Evolutionary conservation across 345 rosid genomes (phyloP), one percentile per base, ranked within the genome.

Genomic region (Gossypium arboreum): DNA sequence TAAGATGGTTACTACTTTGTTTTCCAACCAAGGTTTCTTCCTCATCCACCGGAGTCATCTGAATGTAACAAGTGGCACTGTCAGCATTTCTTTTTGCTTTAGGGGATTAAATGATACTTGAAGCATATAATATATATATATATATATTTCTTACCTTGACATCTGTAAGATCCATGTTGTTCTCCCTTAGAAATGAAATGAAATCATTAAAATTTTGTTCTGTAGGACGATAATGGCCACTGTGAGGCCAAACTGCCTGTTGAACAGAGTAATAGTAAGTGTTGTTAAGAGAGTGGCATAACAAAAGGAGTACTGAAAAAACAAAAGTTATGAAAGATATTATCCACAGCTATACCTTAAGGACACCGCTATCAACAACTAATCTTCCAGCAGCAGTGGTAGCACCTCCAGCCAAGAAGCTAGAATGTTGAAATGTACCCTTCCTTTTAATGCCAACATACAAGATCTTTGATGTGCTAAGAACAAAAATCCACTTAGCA

Each of bases 241-340:
- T 95, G 77, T 95, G 98, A 74, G 92, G 94, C 98, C 99, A 95
- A 78, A 95, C 97, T 59, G 97, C 97, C 91, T 91, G 87, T 74
- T 60, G 13, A 65, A 62, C 27, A 52, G 17, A 52, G 50, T 7
- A 59, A 78, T 11, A n/a, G 1, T 68, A 73, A 61, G 12, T 60
- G 78, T 43, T 9, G 62, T 76, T 76, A 75, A 71, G 57, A 44
- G 24, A 75, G 68, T 52, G 18, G 29, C 45, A 27, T 60, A 52
- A 56, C 39, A 54, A 7, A 45, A 18, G 27, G 29, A 25, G 64
- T 25, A 60, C n/a, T 4, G 6, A 16, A 12, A 34, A 5, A 34
- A 5, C 41, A 34, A 34, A 22, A 48, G 20, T 22, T 22, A 16
- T 22, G 43, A 29, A 52, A 17, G 47, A 51, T 70, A 29, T 10